Evolutionary conservation across 805 yeast species (phyloP), one percentile per base, ranked within the genome.

Genomic region (Komagataella mondaviorum): DNA sequence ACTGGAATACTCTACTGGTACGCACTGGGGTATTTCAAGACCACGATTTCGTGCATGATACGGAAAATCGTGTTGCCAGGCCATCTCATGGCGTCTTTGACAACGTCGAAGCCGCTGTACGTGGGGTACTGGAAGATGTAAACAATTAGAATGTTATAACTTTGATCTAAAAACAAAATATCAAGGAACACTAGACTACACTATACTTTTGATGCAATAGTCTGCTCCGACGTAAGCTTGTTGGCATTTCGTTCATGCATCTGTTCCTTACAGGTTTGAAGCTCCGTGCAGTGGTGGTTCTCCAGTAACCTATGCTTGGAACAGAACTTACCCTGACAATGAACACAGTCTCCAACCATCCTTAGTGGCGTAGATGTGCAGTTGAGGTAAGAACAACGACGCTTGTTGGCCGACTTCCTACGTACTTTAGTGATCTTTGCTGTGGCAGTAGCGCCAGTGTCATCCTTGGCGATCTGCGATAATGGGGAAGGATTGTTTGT

Each of bases 1-100:
- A 96, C 3, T 93, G 98, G 98, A 80, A 84, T 49, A 81, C 93
- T 10, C 77, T 88, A 44, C 74, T 93, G 47, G 88, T 93, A 23
- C 73, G 82, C 55, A 86, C 97, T 0, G 99, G 99, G 0, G 98
- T 93, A 4, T 93, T 80, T 63, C 71, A 72, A 54, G 88, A 82
- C 55, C 71, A 70, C 23, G 86, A 81, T 55, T 63, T 62, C 56
- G 46, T 46, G 6, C 49, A 52, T 22, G 49, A 55, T 52, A 12
- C 51, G 1, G 56, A 51, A 44, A 49, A 50, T 17, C 46, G 46
- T 14, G 50, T 62, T 14, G 73, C 78, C 30, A 60, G 67, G 52
- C 83, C 83, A 1, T 66, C 73, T 3, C 67, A 68, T 39, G 83
- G 83, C 6, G 69, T 76, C 1, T 73, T 70, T 53, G 73, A 73